Evolutionary conservation across 768 basidiomycete genomes (phyloP), one percentile per base, ranked within the genome.

Genomic region (Dentipellis sp.): DNA sequence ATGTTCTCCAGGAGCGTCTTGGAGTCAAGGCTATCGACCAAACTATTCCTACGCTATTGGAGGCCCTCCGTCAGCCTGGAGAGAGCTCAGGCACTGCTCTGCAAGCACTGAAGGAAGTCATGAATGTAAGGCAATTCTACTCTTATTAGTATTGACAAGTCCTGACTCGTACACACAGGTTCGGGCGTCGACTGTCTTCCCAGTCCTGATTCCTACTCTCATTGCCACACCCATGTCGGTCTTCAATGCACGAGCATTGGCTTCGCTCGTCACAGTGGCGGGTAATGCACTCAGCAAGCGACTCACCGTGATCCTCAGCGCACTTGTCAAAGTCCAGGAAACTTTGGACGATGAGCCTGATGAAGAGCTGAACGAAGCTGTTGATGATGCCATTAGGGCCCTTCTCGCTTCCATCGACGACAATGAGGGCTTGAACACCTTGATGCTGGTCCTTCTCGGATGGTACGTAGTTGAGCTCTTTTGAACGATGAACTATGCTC

Each of bases 81-180:
- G 88, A 86, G 63, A 83, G 88, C 17, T 95, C 95, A n/a, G 94
- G 92, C 10, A 97, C 95, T 14, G 95, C 97, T 10, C 75, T 98
- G 37, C 86, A 94, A 65, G 97, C 97, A 0, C 74, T 98, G 39
- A 84, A 79, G 55, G 95, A 98, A 74, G 92, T 98, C 62, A 95
- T 95, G 90, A 84, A 79, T 61, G 92, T 93, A 69, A 67, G 88
- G 74, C 3, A 16, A 2, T 35, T 4, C 29, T 53, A 37, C 47
- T 34, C 2, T 8, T 48, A 10, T n/a, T 38, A 14, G 10, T 37
- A 23, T 47, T 34, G 52, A 21, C n/a, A 14, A 23, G 19, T 36
- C 54, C 52, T 54, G 62, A 54, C 21, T 38, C 35, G 47, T 42
- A 57, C 54, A 38, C 48, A 29, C 67, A 94, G 89, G 90, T 97